A percentile compares a stretch with the other conserved stretches of the same genome.
Evolutionary conservation across 208 protist genomes (phyloP).

Genomic region (Leishmania arabica): DNA sequence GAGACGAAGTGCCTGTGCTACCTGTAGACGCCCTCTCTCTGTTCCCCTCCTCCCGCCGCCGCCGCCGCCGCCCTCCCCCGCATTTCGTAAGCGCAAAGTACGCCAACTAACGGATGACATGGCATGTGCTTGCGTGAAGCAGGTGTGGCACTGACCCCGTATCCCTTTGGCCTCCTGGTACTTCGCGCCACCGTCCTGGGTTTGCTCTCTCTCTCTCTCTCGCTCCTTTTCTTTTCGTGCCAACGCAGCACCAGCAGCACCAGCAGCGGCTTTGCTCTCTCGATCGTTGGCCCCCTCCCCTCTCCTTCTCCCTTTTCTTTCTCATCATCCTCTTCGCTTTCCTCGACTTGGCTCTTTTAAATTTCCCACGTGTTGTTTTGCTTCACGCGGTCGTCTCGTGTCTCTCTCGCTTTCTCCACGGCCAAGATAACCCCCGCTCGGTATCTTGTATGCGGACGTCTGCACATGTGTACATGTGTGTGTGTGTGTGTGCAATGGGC

Average conservation of each 20-base stretch:
- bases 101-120: neutral
- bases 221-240: neutral
- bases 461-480: neutral
- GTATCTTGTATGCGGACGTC: neutral
- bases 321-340: neutral
- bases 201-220: neutral
- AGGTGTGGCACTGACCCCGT: neutral
- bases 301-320: neutral
- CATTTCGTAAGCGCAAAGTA: neutral
- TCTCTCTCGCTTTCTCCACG: neutral
- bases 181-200: neutral
- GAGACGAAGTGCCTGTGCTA: neutral
- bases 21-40: neutral
- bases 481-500: neutral
- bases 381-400: too few relatives aligned
- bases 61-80: neutral
- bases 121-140: neutral
- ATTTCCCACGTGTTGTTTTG: neutral
- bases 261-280: too few relatives aligned
- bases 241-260: too few relatives aligned
- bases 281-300: too few relatives aligned
- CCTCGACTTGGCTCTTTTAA: neutral
- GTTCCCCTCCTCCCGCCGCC: neutral
- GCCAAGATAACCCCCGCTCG: neutral
- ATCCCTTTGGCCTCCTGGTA: neutral